Conservation (phyloP, 768 basidiomycete genomes). For the Strobilomyces confusus region DNA sequence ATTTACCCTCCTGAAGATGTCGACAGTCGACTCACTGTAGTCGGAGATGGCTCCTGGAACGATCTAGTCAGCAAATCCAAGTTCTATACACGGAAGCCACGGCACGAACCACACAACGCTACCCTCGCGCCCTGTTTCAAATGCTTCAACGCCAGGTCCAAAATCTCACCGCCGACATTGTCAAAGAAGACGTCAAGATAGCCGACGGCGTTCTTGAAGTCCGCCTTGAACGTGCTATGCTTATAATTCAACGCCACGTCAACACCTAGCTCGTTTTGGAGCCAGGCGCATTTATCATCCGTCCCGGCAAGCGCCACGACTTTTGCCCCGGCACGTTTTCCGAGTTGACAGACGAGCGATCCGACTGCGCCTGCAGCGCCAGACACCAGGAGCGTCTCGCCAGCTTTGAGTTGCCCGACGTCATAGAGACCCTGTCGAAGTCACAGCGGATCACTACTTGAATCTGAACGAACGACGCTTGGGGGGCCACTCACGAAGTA, state of each 20-base stretch:
- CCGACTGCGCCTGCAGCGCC: constrained; percentile 93
- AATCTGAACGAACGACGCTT: background rate
- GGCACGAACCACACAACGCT: constrained; percentile 67
- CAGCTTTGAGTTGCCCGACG: constrained; percentile 73
- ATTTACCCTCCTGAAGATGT: background rate
- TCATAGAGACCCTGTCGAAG: constrained; percentile 69
- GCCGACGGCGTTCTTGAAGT: constrained; percentile 68
- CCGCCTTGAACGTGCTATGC: constrained; percentile 58
- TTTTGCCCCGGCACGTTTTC: constrained; percentile 70
- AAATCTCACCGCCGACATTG: constrained; percentile 77
- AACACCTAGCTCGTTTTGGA: constrained; percentile 80
- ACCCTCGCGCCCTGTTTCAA: constrained; percentile 78
- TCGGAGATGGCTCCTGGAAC: constrained; percentile 73
- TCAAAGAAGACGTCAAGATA: constrained; percentile 86
- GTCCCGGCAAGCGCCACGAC: constrained; percentile 89
- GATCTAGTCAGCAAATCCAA: constrained; percentile 2
- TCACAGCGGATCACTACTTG: constrained; percentile 1
- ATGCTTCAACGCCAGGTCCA: constrained; percentile 72
- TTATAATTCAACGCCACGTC: constrained; percentile 89
- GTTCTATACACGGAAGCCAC: background rate
- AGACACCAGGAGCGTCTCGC: constrained; percentile 82
- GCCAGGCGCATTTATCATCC: constrained; percentile 78
- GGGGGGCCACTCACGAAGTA: constrained; percentile 62
- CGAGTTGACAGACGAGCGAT: constrained; percentile 79
- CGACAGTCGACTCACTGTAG: constrained; percentile 55